Evolutionary conservation across 2,329 filamentous ascomycete species (phyloP).

Genomic region (Microdochium paspali): DNA sequence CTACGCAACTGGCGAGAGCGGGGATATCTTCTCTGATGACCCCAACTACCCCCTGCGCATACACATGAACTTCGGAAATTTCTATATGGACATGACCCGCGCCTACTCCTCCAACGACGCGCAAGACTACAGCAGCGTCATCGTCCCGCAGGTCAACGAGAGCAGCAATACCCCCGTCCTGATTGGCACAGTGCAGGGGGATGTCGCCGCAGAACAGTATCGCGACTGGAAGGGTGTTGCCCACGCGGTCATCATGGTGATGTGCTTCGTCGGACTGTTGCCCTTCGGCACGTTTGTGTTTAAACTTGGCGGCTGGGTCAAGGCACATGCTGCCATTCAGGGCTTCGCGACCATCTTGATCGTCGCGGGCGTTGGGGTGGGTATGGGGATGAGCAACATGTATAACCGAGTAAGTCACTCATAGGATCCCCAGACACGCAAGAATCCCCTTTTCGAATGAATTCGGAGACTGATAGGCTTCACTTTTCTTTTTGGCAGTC

Average conservation of each 20-base stretch:
- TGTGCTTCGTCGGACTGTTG: constrained; percentile 44
- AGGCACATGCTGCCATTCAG: constrained; percentile 47
- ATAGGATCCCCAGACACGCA: too few relatives aligned
- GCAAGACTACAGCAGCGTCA: constrained; percentile 22
- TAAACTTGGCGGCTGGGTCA: constrained; percentile 38
- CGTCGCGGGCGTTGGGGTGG: constrained; percentile 39
- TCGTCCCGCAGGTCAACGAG: constrained; percentile 6
- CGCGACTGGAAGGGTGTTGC: constrained; percentile 29
- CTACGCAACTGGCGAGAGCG: constrained; percentile 44
- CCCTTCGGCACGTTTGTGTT: constrained; percentile 46
- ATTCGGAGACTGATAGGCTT: constrained; percentile 1
- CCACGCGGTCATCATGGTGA: constrained; percentile 44
- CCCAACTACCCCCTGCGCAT: constrained; percentile 34
- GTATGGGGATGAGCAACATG: constrained; percentile 39
- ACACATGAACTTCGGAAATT: constrained; percentile 43
- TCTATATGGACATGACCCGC: constrained; percentile 43
- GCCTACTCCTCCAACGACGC: constrained; percentile 33
- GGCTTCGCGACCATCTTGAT: constrained; percentile 35
- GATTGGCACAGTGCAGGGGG: constrained; percentile 21
- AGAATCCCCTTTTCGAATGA: too few relatives aligned
- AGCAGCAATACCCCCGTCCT: constrained; percentile 3
- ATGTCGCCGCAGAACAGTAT: constrained; percentile 12
- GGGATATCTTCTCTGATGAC: constrained; percentile 30
- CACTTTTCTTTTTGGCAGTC: constrained; percentile 27
- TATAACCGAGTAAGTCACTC: constrained; percentile 43